Percentiles rank a stretch among this genome's conserved stretches.
Evolutionary conservation across 2,329 filamentous ascomycete species (phyloP).

Genomic region (Hymenoscyphus repandus): DNA sequence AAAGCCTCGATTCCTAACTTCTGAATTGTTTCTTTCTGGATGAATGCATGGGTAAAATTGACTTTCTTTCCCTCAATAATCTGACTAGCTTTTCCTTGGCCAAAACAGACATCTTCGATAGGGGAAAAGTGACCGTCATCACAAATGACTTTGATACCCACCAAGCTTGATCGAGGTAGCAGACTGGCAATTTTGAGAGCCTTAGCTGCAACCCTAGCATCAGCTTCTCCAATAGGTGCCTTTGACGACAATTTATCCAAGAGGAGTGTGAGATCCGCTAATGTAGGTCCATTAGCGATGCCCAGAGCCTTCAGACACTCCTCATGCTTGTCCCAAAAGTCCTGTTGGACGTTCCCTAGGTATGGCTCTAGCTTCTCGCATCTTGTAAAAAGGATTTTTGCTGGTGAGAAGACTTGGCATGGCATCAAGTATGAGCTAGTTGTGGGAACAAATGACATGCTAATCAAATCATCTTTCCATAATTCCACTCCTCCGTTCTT

Average conservation of each 20-base stretch:
- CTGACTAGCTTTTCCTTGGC: constrained; percentile 6
- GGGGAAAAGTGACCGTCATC: constrained; percentile 11
- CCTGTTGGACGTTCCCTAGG: constrained; percentile 19
- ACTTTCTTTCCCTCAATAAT: too few relatives aligned
- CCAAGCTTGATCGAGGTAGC: constrained; percentile 7
- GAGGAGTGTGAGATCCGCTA: too few relatives aligned
- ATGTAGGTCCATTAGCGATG: constrained; percentile 16
- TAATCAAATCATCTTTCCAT: constrained; percentile 9
- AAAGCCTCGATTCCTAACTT: constrained; percentile 19
- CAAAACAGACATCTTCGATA: constrained; percentile 19
- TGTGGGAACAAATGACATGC: constrained; percentile 14
- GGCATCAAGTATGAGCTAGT: constrained; percentile 12
- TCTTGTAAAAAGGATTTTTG: background rate
- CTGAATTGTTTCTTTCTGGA: constrained; percentile 10
- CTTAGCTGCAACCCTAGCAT: constrained; percentile 21
- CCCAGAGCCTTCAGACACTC: constrained; percentile 17
- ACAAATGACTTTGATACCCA: constrained; percentile 20
- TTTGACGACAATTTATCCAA: too few relatives aligned
- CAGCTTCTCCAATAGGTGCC: constrained; percentile 17
- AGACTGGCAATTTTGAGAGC: constrained; percentile 20
- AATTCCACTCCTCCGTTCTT: background rate
- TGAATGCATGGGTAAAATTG: constrained; percentile 19
- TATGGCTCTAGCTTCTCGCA: constrained; percentile 19
- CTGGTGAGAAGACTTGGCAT: constrained; percentile 17
- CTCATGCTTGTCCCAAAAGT: constrained; percentile 18